Evolutionary conservation across 2,329 filamentous ascomycete genomes (phyloP).

Genomic region (Orbilia javanica): DNA sequence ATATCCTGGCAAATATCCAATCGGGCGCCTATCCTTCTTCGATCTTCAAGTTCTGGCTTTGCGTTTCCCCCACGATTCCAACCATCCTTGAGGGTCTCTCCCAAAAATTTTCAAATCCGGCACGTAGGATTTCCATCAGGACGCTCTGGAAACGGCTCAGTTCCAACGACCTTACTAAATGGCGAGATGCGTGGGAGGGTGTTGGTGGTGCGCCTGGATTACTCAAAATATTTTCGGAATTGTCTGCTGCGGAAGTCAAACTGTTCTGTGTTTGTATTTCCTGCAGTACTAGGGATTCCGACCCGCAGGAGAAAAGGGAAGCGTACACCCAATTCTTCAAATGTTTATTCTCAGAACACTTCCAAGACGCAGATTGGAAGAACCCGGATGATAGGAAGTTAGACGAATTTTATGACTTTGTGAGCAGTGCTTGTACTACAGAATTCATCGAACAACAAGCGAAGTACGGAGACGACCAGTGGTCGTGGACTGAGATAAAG

Average conservation of each 20-base stretch:
- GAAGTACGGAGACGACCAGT: background rate
- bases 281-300: background rate
- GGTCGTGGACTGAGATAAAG: background rate
- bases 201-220: slow-evolving; percentile 7
- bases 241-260: slow-evolving; percentile 8
- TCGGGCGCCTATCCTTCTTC: background rate
- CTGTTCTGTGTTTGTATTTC: background rate
- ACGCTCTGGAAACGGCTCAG: background rate
- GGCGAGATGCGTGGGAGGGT: slow-evolving; percentile 5
- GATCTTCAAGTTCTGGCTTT: slow-evolving; percentile 23
- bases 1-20: background rate
- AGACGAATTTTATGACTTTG: background rate
- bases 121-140: background rate
- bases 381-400: slow-evolving; percentile 14
- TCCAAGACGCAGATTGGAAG: background rate
- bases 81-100: background rate
- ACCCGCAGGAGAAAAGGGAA: slow-evolving; percentile 18
- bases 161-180: background rate
- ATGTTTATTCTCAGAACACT: background rate
- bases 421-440: background rate
- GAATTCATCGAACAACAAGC: slow-evolving; percentile 5
- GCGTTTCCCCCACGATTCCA: background rate
- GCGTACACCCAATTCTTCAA: slow-evolving; percentile 19
- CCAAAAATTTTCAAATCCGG: background rate
- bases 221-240: background rate